phyloP scores from a whole-genome alignment of 306 rosid species.

The Fragaria ananassa region DNA sequence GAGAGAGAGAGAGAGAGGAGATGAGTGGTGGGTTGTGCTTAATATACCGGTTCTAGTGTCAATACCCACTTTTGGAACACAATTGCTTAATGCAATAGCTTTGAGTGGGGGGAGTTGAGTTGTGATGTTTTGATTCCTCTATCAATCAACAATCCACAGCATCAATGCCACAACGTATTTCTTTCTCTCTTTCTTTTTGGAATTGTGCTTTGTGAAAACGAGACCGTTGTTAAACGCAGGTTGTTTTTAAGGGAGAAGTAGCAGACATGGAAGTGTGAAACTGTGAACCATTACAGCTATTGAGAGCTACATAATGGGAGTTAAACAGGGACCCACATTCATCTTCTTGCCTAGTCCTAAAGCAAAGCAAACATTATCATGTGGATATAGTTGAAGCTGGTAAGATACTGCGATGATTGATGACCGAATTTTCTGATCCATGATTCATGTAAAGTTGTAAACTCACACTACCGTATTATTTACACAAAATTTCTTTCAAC shows the following conservation, averaged over 20 bases:
- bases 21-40: conserved; percentile 29
- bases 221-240: conserved; percentile 4
- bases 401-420: neutral
- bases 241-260: neutral
- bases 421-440: neutral
- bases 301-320: conserved; percentile 3
- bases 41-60: conserved; percentile 47
- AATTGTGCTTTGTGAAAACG: conserved; percentile 19
- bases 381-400: neutral
- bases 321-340: neutral
- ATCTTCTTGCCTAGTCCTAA: neutral
- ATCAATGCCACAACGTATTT: conserved; percentile 32
- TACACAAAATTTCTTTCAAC: no score
- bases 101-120: conserved; percentile 31
- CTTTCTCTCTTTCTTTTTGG: conserved; percentile 1
- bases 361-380: neutral
- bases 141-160: conserved; percentile 28
- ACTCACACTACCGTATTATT: no score
- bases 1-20: conserved; percentile 15
- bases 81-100: conserved; percentile 1
- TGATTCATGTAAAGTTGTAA: neutral
- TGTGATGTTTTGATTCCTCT: conserved; percentile 38
- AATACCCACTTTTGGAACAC: conserved; percentile 50
- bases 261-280: neutral
- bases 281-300: conserved; percentile 3